Evolutionary conservation across 768 basidiomycete species (phyloP), one percentile per base, ranked within the genome.

Genomic region (Leucogyrophana mollusca): DNA sequence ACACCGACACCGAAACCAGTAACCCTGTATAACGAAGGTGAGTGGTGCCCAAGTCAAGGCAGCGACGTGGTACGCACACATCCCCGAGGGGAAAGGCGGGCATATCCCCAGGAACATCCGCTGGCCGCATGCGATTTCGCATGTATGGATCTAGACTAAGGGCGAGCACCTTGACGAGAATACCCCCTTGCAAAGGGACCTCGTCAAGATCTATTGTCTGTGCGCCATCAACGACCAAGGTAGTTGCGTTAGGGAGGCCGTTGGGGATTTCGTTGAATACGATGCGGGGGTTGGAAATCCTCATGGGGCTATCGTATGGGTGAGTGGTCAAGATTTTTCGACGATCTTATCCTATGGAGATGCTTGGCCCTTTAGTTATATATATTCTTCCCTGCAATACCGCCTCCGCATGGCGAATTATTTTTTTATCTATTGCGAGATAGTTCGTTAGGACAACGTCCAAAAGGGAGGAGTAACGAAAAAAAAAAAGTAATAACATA

Each of bases 141-240:
- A 74, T 22, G 51, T 72, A 75, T 0, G 76, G 76, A 42, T 79
- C 79, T 30, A 78, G 55, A 13, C 71, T 71, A 13, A 79, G 51
- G 4, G 65, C 69, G 11, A 82, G 67, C 0, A 69, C 70, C 59
- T 82, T 82, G 53, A 80, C 38, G 7, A 83, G 55, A 45, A 79
- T 54, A 0, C 76, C 75, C 0, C 75, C 74, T n/a, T 77, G 58
- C 34, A 79, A 56, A 2, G 70, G 58, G 1, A 69, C 70, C 20
- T 55, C 71, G n/a, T 79, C 75, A n/a, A 73, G 54, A 51, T 83
- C 80, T 53, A 83, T 81, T 1, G 64, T 72, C 43, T 71, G 56
- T 0, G 63, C 70, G 4, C 46, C 61, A 45, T 81, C 77, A 47
- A 76, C 69, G 1, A 73, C 54, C 2, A 71, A 70, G 4, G 75